Base-by-base conservation (phyloP, 139 green algal species). In the Asterochloris erici region DNA sequence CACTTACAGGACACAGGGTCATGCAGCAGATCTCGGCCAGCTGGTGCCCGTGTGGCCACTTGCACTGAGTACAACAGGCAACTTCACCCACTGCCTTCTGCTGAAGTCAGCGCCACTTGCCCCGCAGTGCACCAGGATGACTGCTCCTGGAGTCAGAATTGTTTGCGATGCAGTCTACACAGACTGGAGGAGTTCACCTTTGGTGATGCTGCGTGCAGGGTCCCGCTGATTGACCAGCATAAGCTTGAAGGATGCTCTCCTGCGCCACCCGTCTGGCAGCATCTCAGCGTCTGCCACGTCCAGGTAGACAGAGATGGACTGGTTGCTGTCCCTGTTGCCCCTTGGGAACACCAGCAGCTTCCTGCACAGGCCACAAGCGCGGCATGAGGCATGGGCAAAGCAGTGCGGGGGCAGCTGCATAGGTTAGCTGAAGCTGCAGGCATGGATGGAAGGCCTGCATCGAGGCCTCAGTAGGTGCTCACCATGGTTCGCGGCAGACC, bases 231-330 rank as follows among this genome's bases (percentile, higher is more conserved):
- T 95, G 23, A 96, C 66, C 0, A 98, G 54, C 16, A 63, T 83
- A 4, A 99, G 86, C 26, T 88, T 93, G 84, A 99, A 99, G 2
- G 60, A 74, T 13, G 94, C 96, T 17, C 73, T 85, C 27, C 94
- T 91, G 28, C 81, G 85, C 87, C 95, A 91, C 60, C 89, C 74
- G 9, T 79, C 26, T 0, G 90, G 91, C 28, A 82, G 83, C 71
- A 79, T 89, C 4, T 90, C 68, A 0, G 90, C 81, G n/a, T 98
- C 94, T 17, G 92, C 87, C 15, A 90, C 90, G 54, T 96, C 90
- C 81, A 98, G 82, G 84, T 94, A 98, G 15, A 96, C 66, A 11
- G 92, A 89, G 64, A 97, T 26, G 38, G 70, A 71, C 76, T 23
- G 38, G 12, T 28, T 0, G 70, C 85, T 79, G 28, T 16, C 0